Conservation (phyloP, 2,329 filamentous ascomycete species). For the Rutstroemia sp. region DNA sequence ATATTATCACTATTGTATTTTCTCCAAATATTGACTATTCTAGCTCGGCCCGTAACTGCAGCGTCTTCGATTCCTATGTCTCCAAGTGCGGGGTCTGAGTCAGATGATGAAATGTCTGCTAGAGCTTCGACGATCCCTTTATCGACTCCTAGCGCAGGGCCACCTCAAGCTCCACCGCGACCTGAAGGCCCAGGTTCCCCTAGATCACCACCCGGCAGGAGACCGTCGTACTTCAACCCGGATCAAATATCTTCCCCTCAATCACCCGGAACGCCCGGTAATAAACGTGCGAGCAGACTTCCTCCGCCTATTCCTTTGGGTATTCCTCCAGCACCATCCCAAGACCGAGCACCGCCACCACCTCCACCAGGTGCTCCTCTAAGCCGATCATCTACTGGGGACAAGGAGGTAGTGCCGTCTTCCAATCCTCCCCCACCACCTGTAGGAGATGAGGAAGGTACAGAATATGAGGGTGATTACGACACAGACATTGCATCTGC, state of each 20-base stretch:
- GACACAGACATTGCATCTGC: slow-evolving; percentile 96
- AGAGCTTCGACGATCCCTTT: slow-evolving; percentile 38
- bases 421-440: slow-evolving; percentile 39
- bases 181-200: slow-evolving; percentile 34
- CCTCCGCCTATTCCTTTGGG: slow-evolving; percentile 56
- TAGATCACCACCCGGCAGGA: slow-evolving; percentile 35
- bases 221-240: slow-evolving; percentile 31
- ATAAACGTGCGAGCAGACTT: slow-evolving; percentile 48
- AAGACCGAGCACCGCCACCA: slow-evolving; percentile 58
- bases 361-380: slow-evolving; percentile 50
- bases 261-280: slow-evolving; percentile 36
- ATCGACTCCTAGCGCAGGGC: slow-evolving; percentile 30
- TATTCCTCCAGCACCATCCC: slow-evolving; percentile 38
- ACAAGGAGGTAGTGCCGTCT: slow-evolving; percentile 40
- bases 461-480: slow-evolving; percentile 95
- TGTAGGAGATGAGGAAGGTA: slow-evolving; percentile 71
- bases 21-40: slow-evolving; percentile 23
- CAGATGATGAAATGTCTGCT: slow-evolving; percentile 76
- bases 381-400: slow-evolving; percentile 52
- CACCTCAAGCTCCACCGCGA: slow-evolving; percentile 40
- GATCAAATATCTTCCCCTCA: slow-evolving; percentile 23
- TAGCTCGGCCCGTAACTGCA: slow-evolving; percentile 57
- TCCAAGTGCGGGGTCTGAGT: slow-evolving; percentile 72
- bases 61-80: slow-evolving; percentile 50
- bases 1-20: not conserved